Percentiles rank a stretch among this genome's conserved stretches.
phyloP scores from a whole-genome alignment of 1,139 yeast species.

The Pichia inconspicua region DNA sequence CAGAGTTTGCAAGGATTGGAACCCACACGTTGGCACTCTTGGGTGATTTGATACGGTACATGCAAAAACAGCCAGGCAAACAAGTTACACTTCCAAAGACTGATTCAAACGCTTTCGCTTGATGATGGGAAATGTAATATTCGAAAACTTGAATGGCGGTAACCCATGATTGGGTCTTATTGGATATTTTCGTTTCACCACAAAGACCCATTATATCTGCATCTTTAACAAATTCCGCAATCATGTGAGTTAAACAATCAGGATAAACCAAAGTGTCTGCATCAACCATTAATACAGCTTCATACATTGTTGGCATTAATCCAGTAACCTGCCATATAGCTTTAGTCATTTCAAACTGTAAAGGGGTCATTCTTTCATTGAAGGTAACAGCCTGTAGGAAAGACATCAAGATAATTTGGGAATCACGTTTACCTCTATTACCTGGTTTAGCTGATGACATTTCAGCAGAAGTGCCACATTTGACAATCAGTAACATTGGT shows the following conservation, averaged over 20 bases:
- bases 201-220: slow-evolving; percentile 91
- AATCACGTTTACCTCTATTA: slow-evolving; percentile 96
- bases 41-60: slow-evolving; percentile 91
- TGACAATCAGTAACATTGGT: slow-evolving; percentile 75
- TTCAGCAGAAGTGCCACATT: slow-evolving; percentile 90
- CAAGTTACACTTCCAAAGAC: slow-evolving; percentile 96
- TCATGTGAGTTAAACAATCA: slow-evolving; percentile 87
- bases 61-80: slow-evolving; percentile 95
- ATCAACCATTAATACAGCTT: slow-evolving; percentile 86
- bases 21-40: slow-evolving; percentile 94
- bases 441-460: slow-evolving; percentile 82
- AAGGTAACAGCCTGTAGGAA: slow-evolving; percentile 86
- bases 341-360: slow-evolving; percentile 74
- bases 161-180: slow-evolving; percentile 83
- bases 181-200: slow-evolving; percentile 94
- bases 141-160: slow-evolving; percentile 95
- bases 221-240: slow-evolving; percentile 85
- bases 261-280: slow-evolving; percentile 94
- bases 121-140: slow-evolving; percentile 93
- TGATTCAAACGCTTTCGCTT: slow-evolving; percentile 92
- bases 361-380: slow-evolving; percentile 94
- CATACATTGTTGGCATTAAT: slow-evolving; percentile 79
- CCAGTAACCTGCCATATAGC: slow-evolving; percentile 86
- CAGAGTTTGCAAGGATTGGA: slow-evolving; percentile 92
- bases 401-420: slow-evolving; percentile 89